Evolutionary conservation across 169 alveolate species (phyloP).

Genomic region (Pseudocohnilembus persalinus): DNA sequence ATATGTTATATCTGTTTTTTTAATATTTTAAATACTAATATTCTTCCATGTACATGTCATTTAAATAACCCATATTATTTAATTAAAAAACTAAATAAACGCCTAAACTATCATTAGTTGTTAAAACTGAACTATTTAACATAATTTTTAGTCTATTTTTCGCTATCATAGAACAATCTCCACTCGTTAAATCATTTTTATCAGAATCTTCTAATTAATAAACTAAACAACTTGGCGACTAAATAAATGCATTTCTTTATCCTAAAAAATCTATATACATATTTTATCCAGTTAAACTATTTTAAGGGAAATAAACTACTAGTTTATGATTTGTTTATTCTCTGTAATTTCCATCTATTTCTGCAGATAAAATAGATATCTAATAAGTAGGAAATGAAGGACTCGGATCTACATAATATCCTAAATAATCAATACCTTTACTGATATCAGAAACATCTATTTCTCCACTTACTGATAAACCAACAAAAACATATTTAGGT

Average conservation of each 20-base stretch:
- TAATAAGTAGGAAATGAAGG: not conserved
- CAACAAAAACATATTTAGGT: no score
- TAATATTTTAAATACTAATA: no score
- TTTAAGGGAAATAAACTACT: not conserved
- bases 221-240: not conserved
- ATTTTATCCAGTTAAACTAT: not conserved
- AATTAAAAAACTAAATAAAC: no score
- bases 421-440: not conserved
- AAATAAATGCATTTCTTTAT: not conserved
- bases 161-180: not conserved
- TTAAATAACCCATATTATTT: no score
- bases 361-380: not conserved
- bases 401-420: not conserved
- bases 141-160: not conserved
- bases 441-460: not conserved
- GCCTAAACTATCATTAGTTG: no score
- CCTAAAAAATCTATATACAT: not conserved
- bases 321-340: not conserved
- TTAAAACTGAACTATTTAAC: no score
- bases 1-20: no score
- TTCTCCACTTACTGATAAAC: not conserved
- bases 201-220: not conserved
- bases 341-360: not conserved
- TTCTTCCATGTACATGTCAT: no score
- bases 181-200: not conserved